A percentile compares a stretch with the other conserved stretches of the same genome.
These are phyloP conservation scores for Hordeum vulgare DNA, from an alignment of 176 grass and related monocot species.

Conservation along the genomic window DNA sequence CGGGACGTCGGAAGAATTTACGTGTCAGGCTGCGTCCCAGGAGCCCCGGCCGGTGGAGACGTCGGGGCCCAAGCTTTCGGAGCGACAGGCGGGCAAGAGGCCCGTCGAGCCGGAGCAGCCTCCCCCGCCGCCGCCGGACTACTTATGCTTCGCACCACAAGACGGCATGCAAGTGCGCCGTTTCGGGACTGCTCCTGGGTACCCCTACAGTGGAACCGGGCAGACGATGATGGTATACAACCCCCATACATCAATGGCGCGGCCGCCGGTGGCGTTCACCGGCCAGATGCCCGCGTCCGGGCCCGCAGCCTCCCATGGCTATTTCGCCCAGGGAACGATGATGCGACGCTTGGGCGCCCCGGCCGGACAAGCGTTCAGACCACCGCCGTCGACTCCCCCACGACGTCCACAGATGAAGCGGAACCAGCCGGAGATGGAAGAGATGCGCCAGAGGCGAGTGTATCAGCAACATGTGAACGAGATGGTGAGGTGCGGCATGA, in stretches of 20 bases:
- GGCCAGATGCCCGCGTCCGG: neutral
- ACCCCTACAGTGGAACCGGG: neutral
- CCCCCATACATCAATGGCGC: neutral
- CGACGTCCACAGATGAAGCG: neutral
- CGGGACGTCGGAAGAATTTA: neutral
- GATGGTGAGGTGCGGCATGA: neutral
- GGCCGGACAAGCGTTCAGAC: neutral
- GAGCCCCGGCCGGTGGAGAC: neutral
- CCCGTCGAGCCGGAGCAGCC: neutral
- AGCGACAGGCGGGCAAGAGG: constrained; percentile 3
- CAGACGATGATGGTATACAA: neutral
- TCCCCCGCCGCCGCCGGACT: too few species aligned
- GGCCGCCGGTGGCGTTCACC: neutral
- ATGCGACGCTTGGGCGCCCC: neutral
- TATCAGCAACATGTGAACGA: neutral
- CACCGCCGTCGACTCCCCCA: neutral
- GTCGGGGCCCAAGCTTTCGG: neutral
- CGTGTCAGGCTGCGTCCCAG: neutral
- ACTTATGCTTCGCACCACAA: neutral
- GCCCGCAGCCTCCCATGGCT: neutral
- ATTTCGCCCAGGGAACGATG: neutral
- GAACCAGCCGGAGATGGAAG: neutral
- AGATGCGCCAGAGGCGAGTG: neutral
- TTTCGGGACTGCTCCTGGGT: neutral
- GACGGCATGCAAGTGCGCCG: neutral